phyloP scores from a whole-genome alignment of 116 monocot genomes.

The Trichopus zeylanicus region DNA sequence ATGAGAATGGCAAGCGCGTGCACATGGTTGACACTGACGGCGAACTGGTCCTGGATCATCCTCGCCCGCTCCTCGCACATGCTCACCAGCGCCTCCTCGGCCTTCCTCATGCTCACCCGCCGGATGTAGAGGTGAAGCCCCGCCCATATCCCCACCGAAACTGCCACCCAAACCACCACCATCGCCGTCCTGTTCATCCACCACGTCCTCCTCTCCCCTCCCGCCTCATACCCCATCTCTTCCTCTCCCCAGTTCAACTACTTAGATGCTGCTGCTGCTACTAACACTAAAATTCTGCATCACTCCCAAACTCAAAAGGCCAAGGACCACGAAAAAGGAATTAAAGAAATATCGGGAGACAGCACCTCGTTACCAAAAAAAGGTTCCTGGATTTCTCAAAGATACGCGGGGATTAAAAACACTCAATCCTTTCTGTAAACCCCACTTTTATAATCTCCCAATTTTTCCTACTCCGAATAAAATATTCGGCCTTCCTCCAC shows the following conservation, averaged over 20 bases:
- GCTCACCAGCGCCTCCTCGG: conserved; percentile 38
- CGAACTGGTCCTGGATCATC: conserved; percentile 92
- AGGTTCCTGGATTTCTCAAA: conserved; percentile 13
- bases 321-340: neutral
- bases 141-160: neutral
- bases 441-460: neutral
- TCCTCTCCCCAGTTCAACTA: neutral
- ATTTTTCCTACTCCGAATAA: neutral
- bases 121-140: neutral
- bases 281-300: neutral
- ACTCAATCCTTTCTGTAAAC: neutral
- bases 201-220: neutral
- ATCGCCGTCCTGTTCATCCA: neutral
- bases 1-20: conserved; percentile 82
- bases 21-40: conserved; percentile 88
- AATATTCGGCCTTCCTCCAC: neutral
- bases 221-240: neutral
- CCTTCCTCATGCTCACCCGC: conserved; percentile 19
- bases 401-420: conserved; percentile 26
- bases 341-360: neutral
- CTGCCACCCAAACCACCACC: neutral
- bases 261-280: neutral
- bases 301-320: neutral
- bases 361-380: conserved; percentile 4
- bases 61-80: conserved; percentile 82